Base-by-base conservation (phyloP, 257 asterid genomes). In the Solanum chilense region DNA sequence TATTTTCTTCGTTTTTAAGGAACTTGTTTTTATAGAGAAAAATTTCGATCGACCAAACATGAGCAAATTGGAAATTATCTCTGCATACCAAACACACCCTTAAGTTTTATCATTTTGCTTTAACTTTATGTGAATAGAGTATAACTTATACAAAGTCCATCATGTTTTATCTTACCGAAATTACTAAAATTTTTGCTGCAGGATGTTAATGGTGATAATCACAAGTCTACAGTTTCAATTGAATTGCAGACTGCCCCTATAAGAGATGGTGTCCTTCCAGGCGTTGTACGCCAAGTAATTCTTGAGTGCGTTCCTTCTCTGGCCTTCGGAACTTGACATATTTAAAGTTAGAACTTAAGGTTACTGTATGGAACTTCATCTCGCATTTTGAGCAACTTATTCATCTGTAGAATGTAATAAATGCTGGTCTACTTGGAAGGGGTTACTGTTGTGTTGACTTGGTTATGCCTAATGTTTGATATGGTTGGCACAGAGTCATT, bases 201-300 rank as follows among this genome's bases (percentile, higher is more conserved):
- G 98, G 94, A 94, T 85, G 90, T 88, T 73, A 85, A 84, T 80
- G 90, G 85, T 75, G 90, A 88, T 85, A 29, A 12, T 80, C 73
- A 74, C 73, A 82, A 78, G 45, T 33, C 42, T 77, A 42, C 33
- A 29, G 87, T 76, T 47, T 83, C 87, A 86, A 73, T 94, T 80
- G 98, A 95, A 90, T 90, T 95, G 87, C 99, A 95, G 91, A 95
- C 98, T 45, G 95, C 99, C 87, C 94, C 99, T 47, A 58, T 96
- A 66, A 70, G 86, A 47, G 95, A 93, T 47, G 99, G 98, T 83
- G 94, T 94, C 80, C 98, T 97, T 89, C 99, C 99, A 18, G 99
- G 99, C 89, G 93, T 97, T 84, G 88, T 95, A 89, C 95, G 99
- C 77, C 98, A 96, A 92, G 98, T 95, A 71, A 94, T 97, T 73